Evolutionary conservation across 306 rosid genomes (phyloP).

Genomic region (Dryas drummondii): DNA sequence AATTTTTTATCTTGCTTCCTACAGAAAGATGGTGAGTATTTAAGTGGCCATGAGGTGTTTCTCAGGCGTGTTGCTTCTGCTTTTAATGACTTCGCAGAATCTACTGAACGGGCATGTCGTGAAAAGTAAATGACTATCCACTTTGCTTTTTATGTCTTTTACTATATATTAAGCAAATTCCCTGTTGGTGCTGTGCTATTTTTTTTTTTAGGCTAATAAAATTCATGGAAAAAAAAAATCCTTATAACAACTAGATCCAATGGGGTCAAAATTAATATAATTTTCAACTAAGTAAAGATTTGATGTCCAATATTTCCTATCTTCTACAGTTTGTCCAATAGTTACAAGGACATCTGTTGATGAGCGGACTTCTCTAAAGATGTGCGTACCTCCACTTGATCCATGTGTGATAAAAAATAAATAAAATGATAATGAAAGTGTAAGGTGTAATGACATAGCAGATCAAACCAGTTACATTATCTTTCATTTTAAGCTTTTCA

Average conservation of each 20-base stretch:
- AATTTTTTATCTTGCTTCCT: constrained; percentile 21
- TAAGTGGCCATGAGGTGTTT: constrained; percentile 92
- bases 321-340: neutral
- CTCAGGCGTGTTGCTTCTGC: constrained; percentile 91
- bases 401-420: neutral
- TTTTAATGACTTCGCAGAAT: constrained; percentile 88
- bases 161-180: neutral
- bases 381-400: neutral
- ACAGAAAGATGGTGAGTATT: constrained; percentile 95
- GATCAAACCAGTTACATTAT: neutral
- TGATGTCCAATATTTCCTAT: neutral
- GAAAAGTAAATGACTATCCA: constrained; percentile 69
- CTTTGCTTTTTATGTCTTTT: constrained; percentile 18
- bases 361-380: neutral
- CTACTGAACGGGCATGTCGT: constrained; percentile 83
- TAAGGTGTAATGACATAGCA: neutral
- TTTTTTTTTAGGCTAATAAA: neutral
- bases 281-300: neutral
- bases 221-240: neutral
- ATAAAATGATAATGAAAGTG: too few species aligned
- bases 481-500: neutral
- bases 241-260: neutral
- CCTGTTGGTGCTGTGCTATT: neutral
- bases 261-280: neutral
- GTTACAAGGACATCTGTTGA: neutral